Percentiles rank a stretch among this genome's conserved stretches.
Evolutionary conservation across 2,329 filamentous ascomycete species (phyloP).

Genomic region (Podosphaera fusca): DNA sequence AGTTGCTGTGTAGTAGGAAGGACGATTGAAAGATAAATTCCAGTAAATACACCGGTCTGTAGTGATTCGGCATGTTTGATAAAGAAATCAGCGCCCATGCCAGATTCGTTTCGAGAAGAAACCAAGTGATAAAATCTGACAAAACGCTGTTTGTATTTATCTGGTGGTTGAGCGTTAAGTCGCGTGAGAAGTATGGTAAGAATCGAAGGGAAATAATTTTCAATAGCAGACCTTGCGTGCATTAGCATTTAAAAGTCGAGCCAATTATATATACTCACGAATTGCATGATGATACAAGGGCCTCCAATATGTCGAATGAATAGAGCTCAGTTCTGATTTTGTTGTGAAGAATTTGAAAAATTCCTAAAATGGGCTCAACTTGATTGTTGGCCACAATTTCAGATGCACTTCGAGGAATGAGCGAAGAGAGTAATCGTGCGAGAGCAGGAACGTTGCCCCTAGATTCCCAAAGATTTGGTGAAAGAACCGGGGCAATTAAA

Average conservation of each 20-base stretch:
- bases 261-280: conserved; percentile 26
- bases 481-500: conserved; percentile 55
- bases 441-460: conserved; percentile 84
- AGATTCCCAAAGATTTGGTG: conserved; percentile 70
- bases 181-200: conserved; percentile 60
- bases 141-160: conserved; percentile 69
- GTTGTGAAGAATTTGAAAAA: conserved; percentile 77
- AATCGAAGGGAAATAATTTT: conserved; percentile 33
- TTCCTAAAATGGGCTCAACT: conserved; percentile 69
- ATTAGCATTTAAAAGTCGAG: conserved; percentile 10
- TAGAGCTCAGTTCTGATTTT: conserved; percentile 43
- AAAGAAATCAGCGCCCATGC: conserved; percentile 84
- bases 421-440: conserved; percentile 59
- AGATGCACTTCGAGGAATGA: conserved; percentile 54
- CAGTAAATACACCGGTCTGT: conserved; percentile 57
- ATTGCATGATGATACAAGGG: conserved; percentile 49
- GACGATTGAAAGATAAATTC: conserved; percentile 69
- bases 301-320: conserved; percentile 71
- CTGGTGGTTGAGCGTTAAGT: conserved; percentile 31
- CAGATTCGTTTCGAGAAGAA: conserved; percentile 43
- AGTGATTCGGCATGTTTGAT: conserved; percentile 63
- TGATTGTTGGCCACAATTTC: conserved; percentile 60
- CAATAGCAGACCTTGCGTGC: conserved; percentile 30
- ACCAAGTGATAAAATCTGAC: conserved; percentile 88
- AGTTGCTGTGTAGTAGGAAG: conserved; percentile 77